Evolutionary conservation across 805 yeast genomes (phyloP).

Genomic region (Lipomyces sp.): DNA sequence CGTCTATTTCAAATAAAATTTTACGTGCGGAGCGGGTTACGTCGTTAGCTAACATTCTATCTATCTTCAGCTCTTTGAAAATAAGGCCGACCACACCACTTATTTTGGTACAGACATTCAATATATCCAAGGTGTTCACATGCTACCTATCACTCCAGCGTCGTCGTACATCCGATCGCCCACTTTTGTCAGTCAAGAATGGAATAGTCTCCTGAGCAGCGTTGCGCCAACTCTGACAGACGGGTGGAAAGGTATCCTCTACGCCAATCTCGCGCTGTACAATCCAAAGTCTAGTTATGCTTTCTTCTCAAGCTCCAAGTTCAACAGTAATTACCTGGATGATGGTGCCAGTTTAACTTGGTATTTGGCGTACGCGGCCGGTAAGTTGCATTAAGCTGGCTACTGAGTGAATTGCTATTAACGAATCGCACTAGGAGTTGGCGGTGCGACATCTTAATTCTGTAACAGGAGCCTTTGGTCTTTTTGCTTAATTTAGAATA

Average conservation of each 20-base stretch:
- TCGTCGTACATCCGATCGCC: constrained; percentile 62
- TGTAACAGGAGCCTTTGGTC: not conserved
- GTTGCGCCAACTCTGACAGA: constrained; percentile 53
- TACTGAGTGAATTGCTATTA: not conserved
- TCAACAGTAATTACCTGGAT: constrained; percentile 65
- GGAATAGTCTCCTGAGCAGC: constrained; percentile 56
- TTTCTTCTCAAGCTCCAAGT: constrained; percentile 62
- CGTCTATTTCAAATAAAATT: not conserved
- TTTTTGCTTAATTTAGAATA: not conserved
- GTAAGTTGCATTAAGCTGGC: constrained; percentile 9
- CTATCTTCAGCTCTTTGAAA: constrained; percentile 55
- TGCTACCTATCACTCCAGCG: constrained; percentile 71
- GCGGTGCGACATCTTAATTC: constrained; percentile 16
- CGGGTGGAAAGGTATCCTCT: constrained; percentile 68
- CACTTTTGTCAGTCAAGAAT: constrained; percentile 58
- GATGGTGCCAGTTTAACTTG: constrained; percentile 87
- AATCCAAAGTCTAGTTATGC: constrained; percentile 68
- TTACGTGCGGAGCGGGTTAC: not conserved
- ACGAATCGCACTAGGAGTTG: constrained; percentile 12
- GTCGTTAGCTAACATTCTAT: not conserved
- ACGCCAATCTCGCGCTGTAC: constrained; percentile 72
- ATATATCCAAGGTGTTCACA: constrained; percentile 78
- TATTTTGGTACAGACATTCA: constrained; percentile 66
- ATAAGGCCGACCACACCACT: constrained; percentile 73
- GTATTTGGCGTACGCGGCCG: constrained; percentile 75